Conservation (phyloP, 805 yeast species). For the Candida adriatica region DNA sequence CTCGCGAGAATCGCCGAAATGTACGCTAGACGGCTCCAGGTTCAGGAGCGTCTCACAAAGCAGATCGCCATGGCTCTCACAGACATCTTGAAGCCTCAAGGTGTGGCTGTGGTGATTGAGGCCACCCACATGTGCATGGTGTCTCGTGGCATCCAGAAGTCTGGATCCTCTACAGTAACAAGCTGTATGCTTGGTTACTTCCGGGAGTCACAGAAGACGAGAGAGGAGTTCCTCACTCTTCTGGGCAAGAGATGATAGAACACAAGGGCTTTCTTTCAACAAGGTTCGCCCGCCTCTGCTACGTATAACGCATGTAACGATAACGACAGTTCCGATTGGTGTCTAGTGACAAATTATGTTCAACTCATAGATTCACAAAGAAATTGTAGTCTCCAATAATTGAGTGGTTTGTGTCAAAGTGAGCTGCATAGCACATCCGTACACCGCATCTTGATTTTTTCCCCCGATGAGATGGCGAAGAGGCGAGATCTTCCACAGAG, state of each 20-base stretch:
- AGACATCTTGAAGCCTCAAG: constrained; percentile 88
- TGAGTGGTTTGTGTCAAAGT: too few relatives aligned
- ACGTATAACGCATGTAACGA: too few relatives aligned
- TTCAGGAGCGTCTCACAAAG: constrained; percentile 95
- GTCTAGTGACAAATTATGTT: too few relatives aligned
- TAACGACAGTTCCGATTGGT: too few relatives aligned
- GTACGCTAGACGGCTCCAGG: constrained; percentile 93
- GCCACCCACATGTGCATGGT: constrained; percentile 99
- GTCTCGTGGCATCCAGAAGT: constrained; percentile 92
- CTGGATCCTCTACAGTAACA: constrained; percentile 89
- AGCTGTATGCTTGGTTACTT: constrained; percentile 97
- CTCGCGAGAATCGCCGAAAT: constrained; percentile 94
- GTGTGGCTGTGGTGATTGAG: constrained; percentile 97
- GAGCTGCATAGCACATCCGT: too few relatives aligned
- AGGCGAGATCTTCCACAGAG: too few relatives aligned
- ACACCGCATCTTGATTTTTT: neutral
- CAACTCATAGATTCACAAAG: too few relatives aligned
- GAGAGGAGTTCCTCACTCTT: constrained; percentile 89
- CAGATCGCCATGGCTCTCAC: constrained; percentile 95
- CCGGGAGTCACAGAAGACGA: constrained; percentile 86
- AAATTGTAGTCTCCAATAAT: too few relatives aligned
- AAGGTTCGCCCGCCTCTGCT: too few relatives aligned
- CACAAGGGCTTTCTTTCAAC: too few relatives aligned
- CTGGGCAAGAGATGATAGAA: constrained; percentile 57
- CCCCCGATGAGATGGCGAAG: too few relatives aligned